Evolutionary conservation across 2,329 filamentous ascomycete genomes (phyloP), one percentile per base, ranked within the genome.

Genomic region (Fusarium sp.): DNA sequence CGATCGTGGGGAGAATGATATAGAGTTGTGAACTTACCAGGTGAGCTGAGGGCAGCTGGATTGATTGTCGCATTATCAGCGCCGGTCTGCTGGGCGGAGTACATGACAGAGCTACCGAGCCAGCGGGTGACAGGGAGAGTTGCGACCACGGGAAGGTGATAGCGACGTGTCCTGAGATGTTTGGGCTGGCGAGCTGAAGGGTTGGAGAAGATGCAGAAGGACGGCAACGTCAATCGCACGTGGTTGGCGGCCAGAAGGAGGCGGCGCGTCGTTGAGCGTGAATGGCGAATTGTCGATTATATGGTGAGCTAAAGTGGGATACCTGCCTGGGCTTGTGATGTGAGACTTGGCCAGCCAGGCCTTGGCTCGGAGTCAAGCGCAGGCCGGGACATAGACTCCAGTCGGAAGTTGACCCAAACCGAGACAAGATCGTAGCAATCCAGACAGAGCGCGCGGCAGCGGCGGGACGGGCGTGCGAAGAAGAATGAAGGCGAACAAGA

Each of bases 31-130:
- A 56, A 85, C 83, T 80, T 89, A 95, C 92, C 89, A 84, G 89
- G 84, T 79, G 90, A 90, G 83, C 91, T 93, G 83, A 97, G 86
- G 70, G 91, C 92, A 77, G 92, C 92, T 79, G 93, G 93, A 85
- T 97, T 93, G 85, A 97, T 96, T 78, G 93, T 97, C 79, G 91
- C 92, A 84, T 91, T 91, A 80, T 92, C 91, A 87, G 92, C 91
- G 82, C 89, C 88, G 85, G 90, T 91, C 80, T 89, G 86, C 81
- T 74, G 78, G 63, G 74, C 76, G 67, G 77, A 76, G 76, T 80
- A 80, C 79, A 80, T 81, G 76, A 67, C 75, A 72, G 59, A 72
- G 59, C 69, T 70, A 66, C 69, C 71, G 69, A 71, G 63, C 69
- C 71, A 76, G 69, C 60, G 62, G 64, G 70, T 57, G 69, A 65